A percentile compares a stretch with the other conserved stretches of the same genome.
Conservation (phyloP, 768 basidiomycete species). For the Ramaria sp. region DNA sequence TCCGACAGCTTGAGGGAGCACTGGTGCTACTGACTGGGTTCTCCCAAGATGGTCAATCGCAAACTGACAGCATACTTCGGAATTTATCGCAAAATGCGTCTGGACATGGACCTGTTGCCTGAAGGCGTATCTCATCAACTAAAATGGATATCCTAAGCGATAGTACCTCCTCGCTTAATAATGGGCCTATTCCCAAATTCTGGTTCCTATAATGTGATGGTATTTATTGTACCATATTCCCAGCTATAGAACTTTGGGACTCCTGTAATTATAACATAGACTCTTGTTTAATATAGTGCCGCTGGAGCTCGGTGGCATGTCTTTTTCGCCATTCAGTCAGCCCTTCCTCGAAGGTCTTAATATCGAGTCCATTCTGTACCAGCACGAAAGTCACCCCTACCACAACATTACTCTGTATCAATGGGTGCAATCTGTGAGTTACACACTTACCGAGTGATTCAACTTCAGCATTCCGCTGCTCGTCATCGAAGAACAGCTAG, state of each 20-base stretch:
- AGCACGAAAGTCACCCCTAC: constrained; percentile 74
- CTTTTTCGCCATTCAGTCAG: constrained; percentile 55
- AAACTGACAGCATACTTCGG: neutral
- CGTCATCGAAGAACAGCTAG: constrained; percentile 62
- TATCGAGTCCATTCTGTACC: constrained; percentile 52
- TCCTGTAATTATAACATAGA: neutral
- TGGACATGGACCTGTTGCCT: neutral
- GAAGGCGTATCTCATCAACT: neutral
- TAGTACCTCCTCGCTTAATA: neutral
- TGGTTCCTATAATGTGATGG: neutral
- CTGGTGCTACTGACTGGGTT: constrained; percentile 3
- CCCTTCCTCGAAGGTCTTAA: constrained; percentile 58
- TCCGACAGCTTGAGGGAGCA: neutral
- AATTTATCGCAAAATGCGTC: neutral
- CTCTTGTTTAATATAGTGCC: neutral
- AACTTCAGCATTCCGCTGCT: constrained; percentile 51
- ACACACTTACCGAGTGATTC: constrained; percentile 38
- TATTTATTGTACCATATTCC: neutral
- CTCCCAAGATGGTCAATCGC: constrained; percentile 1
- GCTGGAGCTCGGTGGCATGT: neutral
- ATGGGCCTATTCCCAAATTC: neutral
- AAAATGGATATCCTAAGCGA: neutral
- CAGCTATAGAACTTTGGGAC: neutral
- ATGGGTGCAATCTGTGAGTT: neutral
- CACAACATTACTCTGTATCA: neutral